A percentile compares a stretch with the other conserved stretches of the same genome.
phyloP scores from a whole-genome alignment of 352 stramenopile species.

The Phytophthora syringae region DNA sequence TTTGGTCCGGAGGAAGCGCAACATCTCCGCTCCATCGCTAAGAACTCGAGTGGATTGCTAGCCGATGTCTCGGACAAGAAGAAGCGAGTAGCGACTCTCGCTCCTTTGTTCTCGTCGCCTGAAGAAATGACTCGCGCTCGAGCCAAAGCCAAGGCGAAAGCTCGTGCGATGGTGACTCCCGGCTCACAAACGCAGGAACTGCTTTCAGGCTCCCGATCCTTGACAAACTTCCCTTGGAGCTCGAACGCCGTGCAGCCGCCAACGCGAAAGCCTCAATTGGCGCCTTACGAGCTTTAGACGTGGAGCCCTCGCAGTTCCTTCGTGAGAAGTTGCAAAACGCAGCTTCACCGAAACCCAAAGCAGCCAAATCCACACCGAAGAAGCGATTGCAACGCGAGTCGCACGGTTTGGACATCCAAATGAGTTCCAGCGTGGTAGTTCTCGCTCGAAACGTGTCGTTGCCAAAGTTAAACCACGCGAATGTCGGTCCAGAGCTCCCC shows the following conservation, averaged over 20 bases:
- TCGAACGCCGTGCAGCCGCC: slow-evolving; percentile 38
- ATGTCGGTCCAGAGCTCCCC: slow-evolving; percentile 4
- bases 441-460: slow-evolving; percentile 49
- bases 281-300: slow-evolving; percentile 34
- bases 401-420: slow-evolving; percentile 27
- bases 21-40: slow-evolving; percentile 39
- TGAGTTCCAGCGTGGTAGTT: slow-evolving; percentile 44
- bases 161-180: slow-evolving; percentile 22
- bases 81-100: slow-evolving; percentile 27
- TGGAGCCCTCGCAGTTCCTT: slow-evolving; percentile 52
- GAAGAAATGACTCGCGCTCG: slow-evolving; percentile 30
- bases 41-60: slow-evolving; percentile 25
- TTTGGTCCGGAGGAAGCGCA: slow-evolving; percentile 54
- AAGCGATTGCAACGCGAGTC: slow-evolving; percentile 24
- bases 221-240: slow-evolving; percentile 49
- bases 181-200: slow-evolving; percentile 21
- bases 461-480: slow-evolving; percentile 29
- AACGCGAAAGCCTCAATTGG: slow-evolving; percentile 4
- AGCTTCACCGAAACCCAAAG: slow-evolving; percentile 8
- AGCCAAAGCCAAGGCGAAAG: slow-evolving; percentile 25
- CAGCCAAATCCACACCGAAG: slow-evolving; percentile 52
- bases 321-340: slow-evolving; percentile 35
- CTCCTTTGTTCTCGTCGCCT: slow-evolving; percentile 34
- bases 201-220: slow-evolving; percentile 4
- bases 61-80: slow-evolving; percentile 30